Evolutionary conservation across 2,329 filamentous ascomycete species (phyloP), one percentile per base, ranked within the genome.

Genomic region (Penicillium sclerotiorum): DNA sequence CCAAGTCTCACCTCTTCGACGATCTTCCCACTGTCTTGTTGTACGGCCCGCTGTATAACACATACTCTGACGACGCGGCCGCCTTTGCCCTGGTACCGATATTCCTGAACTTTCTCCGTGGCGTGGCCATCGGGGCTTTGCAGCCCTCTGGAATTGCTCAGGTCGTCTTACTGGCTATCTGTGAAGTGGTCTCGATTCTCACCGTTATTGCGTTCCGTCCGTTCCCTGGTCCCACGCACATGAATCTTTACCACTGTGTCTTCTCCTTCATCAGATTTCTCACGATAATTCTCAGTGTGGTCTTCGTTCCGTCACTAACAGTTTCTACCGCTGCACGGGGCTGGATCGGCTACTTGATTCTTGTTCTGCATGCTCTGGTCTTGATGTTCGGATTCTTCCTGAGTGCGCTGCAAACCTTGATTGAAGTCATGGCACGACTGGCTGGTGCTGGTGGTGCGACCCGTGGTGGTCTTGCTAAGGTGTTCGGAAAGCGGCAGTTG

Each of bases 41-140:
- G 1, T 97, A 96, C 62, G 94, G 94, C 0, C 90, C 94, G 5
- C 77, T 99, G 7, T 99, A 99, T 73, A 99, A 99, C 73, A 99
- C 94, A 0, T 97, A 95, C 69, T 94, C 89, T 20, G 94, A 99
- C 68, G 89, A 93, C 67, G 90, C 91, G 0, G 90, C 93, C 7
- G 86, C 90, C 0, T 99, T 95, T 70, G 91, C 93, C 6, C 80
- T 96, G 35, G 85, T 96, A 17, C 92, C 93, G 1, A 84, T 96
- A 13, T 76, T 95, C 27, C 78, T 97, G 51, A 95, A 88, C 4
- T 85, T 95, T 65, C 76, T 96, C 50, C 87, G 93, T 27, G 93
- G 91, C 49, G 85, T 97, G 57, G 90, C 91, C 17, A 89, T 99
- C 60, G 94, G 94, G 23, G 94, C 91, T 15, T 85, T 97, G 12